These are phyloP conservation scores for Agastache rugosa DNA, from an alignment of 257 asterid species.

Conservation along the genomic window DNA sequence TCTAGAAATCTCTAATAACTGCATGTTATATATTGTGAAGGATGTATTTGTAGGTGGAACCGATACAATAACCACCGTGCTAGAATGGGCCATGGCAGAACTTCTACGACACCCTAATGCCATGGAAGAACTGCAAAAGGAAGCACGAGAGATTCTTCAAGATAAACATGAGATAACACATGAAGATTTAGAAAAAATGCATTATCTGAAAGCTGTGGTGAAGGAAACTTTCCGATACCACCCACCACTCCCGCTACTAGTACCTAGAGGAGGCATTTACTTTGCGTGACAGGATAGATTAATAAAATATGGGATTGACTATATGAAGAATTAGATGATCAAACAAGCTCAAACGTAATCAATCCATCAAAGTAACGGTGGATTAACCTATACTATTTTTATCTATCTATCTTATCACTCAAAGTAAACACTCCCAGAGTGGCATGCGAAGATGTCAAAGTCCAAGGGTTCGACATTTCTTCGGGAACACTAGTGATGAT, in stretches of 20 bases:
- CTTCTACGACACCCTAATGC: slow-evolving; percentile 8
- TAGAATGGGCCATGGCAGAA: slow-evolving; percentile 35
- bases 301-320: too few species aligned
- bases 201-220: slow-evolving; percentile 24
- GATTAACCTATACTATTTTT: too few species aligned
- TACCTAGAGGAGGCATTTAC: too few species aligned
- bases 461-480: background rate
- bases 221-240: slow-evolving; percentile 23
- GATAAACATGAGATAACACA: background rate
- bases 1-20: too few species aligned
- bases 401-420: too few species aligned
- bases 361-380: too few species aligned
- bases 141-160: background rate
- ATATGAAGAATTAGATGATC: too few species aligned
- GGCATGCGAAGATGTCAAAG: slow-evolving; percentile 4
- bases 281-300: too few species aligned
- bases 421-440: too few species aligned
- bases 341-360: too few species aligned
- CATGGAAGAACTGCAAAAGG: slow-evolving; percentile 10
- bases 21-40: background rate
- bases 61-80: background rate
- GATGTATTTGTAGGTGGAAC: slow-evolving; percentile 25
- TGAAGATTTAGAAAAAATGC: slow-evolving; percentile 11
- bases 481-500: slow-evolving; percentile 12
- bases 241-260: slow-evolving; percentile 23